Evolutionary conservation across 2,329 filamentous ascomycete species (phyloP).

Genomic region (Neonectria punicea): DNA sequence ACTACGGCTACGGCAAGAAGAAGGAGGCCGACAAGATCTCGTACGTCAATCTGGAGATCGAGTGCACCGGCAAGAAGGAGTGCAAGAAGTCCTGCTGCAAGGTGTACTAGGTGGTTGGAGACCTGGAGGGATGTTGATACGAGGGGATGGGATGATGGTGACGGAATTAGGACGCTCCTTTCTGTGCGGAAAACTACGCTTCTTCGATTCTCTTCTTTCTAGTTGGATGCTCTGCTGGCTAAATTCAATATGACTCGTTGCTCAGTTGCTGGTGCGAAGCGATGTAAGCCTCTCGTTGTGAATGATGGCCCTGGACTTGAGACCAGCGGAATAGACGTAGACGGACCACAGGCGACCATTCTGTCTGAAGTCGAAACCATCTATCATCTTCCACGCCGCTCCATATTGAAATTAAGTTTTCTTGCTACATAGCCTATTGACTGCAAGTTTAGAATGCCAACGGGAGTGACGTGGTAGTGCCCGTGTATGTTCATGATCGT

Average conservation of each 20-base stretch:
- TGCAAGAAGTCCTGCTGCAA: slow-evolving; percentile 24
- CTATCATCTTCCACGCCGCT: too few species aligned
- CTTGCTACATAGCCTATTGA: too few species aligned
- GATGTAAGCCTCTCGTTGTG: not conserved
- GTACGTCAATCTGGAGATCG: slow-evolving; percentile 16
- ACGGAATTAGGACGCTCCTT: not conserved
- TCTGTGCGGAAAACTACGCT: not conserved
- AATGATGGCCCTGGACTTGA: not conserved
- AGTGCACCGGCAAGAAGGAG: slow-evolving; percentile 21
- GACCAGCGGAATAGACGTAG: too few species aligned
- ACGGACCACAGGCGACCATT: too few species aligned
- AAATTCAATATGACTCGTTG: not conserved
- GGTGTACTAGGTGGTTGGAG: not conserved
- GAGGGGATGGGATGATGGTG: not conserved
- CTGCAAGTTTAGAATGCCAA: too few species aligned
- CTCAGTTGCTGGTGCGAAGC: not conserved
- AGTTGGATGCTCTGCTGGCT: not conserved
- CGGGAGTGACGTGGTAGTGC: too few species aligned
- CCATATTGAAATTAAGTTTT: too few species aligned
- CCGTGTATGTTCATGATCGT: too few species aligned
- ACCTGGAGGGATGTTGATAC: not conserved
- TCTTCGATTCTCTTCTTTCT: not conserved
- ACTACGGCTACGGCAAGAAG: slow-evolving; percentile 11
- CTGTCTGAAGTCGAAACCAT: too few species aligned
- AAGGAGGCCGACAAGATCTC: slow-evolving; percentile 3